Conservation (phyloP, 2,329 filamentous ascomycete genomes). For the Curvularia hawaiiensis region DNA sequence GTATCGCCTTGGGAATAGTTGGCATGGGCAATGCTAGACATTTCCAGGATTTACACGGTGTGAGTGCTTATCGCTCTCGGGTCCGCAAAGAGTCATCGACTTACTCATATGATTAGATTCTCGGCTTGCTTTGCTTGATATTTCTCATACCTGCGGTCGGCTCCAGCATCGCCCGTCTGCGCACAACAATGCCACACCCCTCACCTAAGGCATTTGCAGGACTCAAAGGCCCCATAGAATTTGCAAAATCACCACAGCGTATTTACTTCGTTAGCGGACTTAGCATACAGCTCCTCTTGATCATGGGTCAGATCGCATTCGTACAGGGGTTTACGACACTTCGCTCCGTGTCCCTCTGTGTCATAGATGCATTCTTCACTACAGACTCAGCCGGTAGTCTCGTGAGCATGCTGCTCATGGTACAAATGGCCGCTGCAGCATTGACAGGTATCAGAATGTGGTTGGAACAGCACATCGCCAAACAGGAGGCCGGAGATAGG, state of each 20-base stretch:
- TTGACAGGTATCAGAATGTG: slow-evolving; percentile 30
- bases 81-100: neutral
- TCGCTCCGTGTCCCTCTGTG: slow-evolving; percentile 32
- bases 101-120: slow-evolving; percentile 17
- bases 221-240: slow-evolving; percentile 26
- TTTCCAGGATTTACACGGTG: slow-evolving; percentile 32
- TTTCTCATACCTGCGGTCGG: slow-evolving; percentile 27
- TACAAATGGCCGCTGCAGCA: slow-evolving; percentile 28
- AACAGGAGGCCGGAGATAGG: slow-evolving; percentile 11
- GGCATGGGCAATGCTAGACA: slow-evolving; percentile 34
- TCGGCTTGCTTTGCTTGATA: slow-evolving; percentile 31
- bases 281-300: slow-evolving; percentile 25
- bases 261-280: slow-evolving; percentile 31
- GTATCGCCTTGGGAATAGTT: slow-evolving; percentile 31
- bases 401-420: slow-evolving; percentile 24
- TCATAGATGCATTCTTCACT: slow-evolving; percentile 34
- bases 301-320: slow-evolving; percentile 27
- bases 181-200: slow-evolving; percentile 27
- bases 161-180: slow-evolving; percentile 27
- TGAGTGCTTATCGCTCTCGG: slow-evolving; percentile 12
- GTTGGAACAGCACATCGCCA: slow-evolving; percentile 36
- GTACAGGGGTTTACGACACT: slow-evolving; percentile 31
- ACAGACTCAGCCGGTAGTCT: slow-evolving; percentile 22
- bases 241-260: slow-evolving; percentile 30
- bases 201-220: slow-evolving; percentile 23